Conservation (phyloP, 495 filamentous ascomycete species). For the Cercophora newfieldiana region DNA sequence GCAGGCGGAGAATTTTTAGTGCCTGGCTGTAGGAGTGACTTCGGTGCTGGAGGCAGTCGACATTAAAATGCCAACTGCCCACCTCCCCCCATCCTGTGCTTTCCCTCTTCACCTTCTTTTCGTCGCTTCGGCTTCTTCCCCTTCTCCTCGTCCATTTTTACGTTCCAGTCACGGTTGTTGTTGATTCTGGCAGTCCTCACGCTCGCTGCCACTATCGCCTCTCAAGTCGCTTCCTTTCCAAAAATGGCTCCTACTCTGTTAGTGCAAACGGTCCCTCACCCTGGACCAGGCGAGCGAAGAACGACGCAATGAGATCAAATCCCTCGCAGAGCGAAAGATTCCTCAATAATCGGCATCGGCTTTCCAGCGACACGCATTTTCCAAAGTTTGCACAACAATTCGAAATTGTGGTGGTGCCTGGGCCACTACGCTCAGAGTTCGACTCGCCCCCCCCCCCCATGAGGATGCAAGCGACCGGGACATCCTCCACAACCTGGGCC, state of each 20-base stretch:
- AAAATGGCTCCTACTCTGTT: constrained; percentile 24
- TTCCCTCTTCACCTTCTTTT: constrained; percentile 33
- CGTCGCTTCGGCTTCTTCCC: constrained; percentile 21
- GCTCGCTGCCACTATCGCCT: constrained; percentile 11
- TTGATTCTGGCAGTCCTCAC: constrained; percentile 22
- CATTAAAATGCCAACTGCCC: constrained; percentile 47
- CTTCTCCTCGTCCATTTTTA: constrained; percentile 22
- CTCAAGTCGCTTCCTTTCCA: constrained; percentile 27
- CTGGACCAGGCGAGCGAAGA: background rate
- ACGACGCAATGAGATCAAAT: background rate
- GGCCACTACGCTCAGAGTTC: constrained; percentile 10
- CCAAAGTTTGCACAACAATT: constrained; percentile 12
- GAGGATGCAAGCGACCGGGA: constrained; percentile 28
- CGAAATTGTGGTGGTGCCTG: constrained; percentile 20
- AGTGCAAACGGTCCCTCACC: constrained; percentile 25
- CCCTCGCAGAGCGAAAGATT: background rate
- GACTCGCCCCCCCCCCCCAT: background rate
- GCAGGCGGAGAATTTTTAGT: constrained; percentile 39
- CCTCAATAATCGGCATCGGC: background rate
- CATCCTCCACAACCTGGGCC: constrained; percentile 21
- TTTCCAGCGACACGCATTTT: background rate
- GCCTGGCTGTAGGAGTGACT: constrained; percentile 40
- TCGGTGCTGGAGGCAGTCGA: constrained; percentile 37
- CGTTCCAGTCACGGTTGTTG: constrained; percentile 14
- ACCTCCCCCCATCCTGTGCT: constrained; percentile 37